phyloP scores from a whole-genome alignment of 2,329 filamentous ascomycete genomes.

The Diplodia intermedia region DNA sequence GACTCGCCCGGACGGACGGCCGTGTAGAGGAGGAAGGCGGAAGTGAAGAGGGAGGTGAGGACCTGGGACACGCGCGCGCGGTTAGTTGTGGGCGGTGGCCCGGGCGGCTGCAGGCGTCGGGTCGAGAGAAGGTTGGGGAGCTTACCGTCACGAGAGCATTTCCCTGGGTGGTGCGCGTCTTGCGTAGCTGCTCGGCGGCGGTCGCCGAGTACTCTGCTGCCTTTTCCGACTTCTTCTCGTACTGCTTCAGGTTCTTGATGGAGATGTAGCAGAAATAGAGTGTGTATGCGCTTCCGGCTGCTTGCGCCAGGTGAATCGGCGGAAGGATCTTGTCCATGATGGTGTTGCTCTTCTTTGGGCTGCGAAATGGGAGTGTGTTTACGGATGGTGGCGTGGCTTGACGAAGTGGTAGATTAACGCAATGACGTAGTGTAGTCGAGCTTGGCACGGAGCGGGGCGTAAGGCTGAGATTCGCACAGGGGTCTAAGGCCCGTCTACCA shows the following conservation, averaged over 20 bases:
- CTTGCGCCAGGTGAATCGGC: slow-evolving; percentile 14
- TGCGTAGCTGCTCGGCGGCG: slow-evolving; percentile 43
- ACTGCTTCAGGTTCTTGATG: slow-evolving; percentile 46
- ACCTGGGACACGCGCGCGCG: slow-evolving; percentile 34
- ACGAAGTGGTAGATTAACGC: neutral
- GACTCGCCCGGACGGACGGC: slow-evolving; percentile 24
- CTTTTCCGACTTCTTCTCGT: slow-evolving; percentile 46
- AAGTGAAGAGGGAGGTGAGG: slow-evolving; percentile 39
- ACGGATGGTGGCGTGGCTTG: slow-evolving; percentile 8
- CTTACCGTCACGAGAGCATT: slow-evolving; percentile 43
- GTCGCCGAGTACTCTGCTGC: slow-evolving; percentile 48
- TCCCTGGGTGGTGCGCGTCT: slow-evolving; percentile 47
- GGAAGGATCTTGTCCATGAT: slow-evolving; percentile 12
- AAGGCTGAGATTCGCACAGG: slow-evolving; percentile 30
- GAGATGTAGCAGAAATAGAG: slow-evolving; percentile 45
- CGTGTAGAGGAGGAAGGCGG: slow-evolving; percentile 36
- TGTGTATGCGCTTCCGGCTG: slow-evolving; percentile 38
- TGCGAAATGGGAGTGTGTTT: neutral
- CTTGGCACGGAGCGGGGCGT: slow-evolving; percentile 10
- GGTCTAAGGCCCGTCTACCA: neutral
- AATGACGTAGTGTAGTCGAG: slow-evolving; percentile 12
- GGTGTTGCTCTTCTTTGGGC: neutral
- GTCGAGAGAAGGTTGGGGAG: too few relatives aligned
- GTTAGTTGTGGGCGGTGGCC: neutral
- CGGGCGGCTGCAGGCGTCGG: neutral